Evolutionary conservation across 2,329 filamentous ascomycete species (phyloP).

Genomic region (Aspergillus sp.): DNA sequence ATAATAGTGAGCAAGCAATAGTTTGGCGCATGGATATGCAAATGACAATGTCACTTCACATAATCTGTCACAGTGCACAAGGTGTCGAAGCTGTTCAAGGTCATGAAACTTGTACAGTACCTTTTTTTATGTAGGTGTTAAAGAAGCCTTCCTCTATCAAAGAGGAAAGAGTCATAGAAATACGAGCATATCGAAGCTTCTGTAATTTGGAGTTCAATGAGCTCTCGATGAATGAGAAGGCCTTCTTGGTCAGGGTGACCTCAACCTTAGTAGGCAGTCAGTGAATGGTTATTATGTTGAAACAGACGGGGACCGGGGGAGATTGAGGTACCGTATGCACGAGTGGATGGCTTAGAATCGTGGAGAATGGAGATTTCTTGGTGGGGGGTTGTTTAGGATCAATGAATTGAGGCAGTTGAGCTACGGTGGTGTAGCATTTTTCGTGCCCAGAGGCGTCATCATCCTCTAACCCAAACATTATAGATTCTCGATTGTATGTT

Average conservation of each 20-base stretch:
- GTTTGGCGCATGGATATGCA: neutral
- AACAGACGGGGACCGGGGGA: neutral
- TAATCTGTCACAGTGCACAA: neutral
- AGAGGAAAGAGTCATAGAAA: constrained; percentile 71
- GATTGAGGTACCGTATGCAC: constrained; percentile 60
- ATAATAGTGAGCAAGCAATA: neutral
- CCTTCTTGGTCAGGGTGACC: constrained; percentile 68
- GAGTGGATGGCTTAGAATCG: constrained; percentile 65
- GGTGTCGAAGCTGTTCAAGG: neutral
- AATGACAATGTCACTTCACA: neutral
- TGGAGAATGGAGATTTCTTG: constrained; percentile 75
- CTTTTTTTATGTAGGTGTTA: constrained; percentile 77
- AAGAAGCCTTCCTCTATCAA: constrained; percentile 76
- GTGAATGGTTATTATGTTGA: neutral
- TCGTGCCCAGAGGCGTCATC: constrained; percentile 38
- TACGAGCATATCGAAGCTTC: constrained; percentile 60
- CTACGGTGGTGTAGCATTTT: constrained; percentile 75
- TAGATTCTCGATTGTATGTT: neutral
- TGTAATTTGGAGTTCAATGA: constrained; percentile 49
- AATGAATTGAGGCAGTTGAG: constrained; percentile 64
- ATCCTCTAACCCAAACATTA: constrained; percentile 48
- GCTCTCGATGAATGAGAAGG: constrained; percentile 55
- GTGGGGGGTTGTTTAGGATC: constrained; percentile 68
- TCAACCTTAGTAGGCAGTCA: constrained; percentile 46
- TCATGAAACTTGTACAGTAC: constrained; percentile 43